Evolutionary conservation across 176 grass and related monocot genomes (phyloP).

Genomic region (Panicum miliaceum): DNA sequence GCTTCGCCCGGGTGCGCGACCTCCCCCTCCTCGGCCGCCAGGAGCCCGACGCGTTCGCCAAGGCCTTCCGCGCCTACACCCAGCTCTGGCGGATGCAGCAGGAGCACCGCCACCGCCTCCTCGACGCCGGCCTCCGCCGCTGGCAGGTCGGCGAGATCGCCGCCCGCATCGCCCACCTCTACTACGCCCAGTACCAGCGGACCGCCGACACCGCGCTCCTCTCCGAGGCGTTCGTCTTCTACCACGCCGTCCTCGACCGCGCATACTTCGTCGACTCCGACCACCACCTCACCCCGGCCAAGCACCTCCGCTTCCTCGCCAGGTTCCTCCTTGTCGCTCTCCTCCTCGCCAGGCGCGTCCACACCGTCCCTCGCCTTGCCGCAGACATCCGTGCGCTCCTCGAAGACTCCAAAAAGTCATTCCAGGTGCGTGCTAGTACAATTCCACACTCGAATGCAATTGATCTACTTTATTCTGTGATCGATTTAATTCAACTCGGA

Average conservation of each 20-base stretch:
- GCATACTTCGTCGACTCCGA: constrained; percentile 76
- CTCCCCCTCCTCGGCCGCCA: constrained; percentile 73
- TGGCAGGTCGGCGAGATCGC: constrained; percentile 97
- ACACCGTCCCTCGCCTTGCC: constrained; percentile 56
- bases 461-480: neutral
- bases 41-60: constrained; percentile 73
- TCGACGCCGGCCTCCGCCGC: constrained; percentile 78
- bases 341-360: constrained; percentile 63
- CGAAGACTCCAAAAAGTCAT: constrained; percentile 72
- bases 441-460: constrained; percentile 17
- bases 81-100: constrained; percentile 91
- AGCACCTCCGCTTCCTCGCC: constrained; percentile 91
- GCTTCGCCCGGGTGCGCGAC: constrained; percentile 86
- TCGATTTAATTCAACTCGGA: neutral
- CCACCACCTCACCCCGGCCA: constrained; percentile 59
- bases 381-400: constrained; percentile 57
- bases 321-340: constrained; percentile 89
- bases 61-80: constrained; percentile 95
- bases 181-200: constrained; percentile 96
- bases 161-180: constrained; percentile 88
- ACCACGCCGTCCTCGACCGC: constrained; percentile 89
- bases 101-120: constrained; percentile 79
- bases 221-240: constrained; percentile 91
- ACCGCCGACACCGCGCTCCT: constrained; percentile 76
- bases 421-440: constrained; percentile 54